Conservation (phyloP, 75 land plant species). For the Cunninghamia lanceolata region DNA sequence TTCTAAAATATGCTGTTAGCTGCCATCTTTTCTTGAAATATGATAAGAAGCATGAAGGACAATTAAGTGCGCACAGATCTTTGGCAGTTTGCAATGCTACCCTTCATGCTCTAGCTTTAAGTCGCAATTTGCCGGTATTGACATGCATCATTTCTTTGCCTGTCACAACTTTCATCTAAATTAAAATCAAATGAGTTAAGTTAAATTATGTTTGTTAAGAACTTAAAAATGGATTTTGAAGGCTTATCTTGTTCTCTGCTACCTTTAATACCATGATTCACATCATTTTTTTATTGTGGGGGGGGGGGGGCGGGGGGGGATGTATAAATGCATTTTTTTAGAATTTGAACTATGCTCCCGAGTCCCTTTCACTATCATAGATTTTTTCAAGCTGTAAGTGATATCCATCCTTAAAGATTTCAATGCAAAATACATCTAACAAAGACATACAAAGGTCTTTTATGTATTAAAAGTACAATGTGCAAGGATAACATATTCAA, state of each 20-base stretch:
- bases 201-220: not conserved
- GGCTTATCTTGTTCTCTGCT: not conserved
- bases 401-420: not conserved
- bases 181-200: not conserved
- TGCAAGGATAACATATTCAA: not conserved
- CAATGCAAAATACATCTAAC: not conserved
- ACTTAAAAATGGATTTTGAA: not conserved
- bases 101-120: conserved; percentile 73
- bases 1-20: conserved; percentile 86
- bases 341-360: not conserved
- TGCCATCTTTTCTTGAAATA: conserved; percentile 70
- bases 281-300: not conserved
- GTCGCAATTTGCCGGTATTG: conserved; percentile 59
- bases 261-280: not conserved
- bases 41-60: conserved; percentile 87
- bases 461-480: not conserved
- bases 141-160: not conserved
- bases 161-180: not conserved
- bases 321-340: not conserved
- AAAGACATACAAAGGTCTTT: not conserved
- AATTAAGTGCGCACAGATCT: conserved; percentile 55
- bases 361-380: not conserved
- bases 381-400: not conserved
- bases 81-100: conserved; percentile 68
- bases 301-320: too few species aligned